These are phyloP conservation scores for Gossypium bickii DNA, from an alignment of 345 rosid genomes.

Conservation along the genomic window DNA sequence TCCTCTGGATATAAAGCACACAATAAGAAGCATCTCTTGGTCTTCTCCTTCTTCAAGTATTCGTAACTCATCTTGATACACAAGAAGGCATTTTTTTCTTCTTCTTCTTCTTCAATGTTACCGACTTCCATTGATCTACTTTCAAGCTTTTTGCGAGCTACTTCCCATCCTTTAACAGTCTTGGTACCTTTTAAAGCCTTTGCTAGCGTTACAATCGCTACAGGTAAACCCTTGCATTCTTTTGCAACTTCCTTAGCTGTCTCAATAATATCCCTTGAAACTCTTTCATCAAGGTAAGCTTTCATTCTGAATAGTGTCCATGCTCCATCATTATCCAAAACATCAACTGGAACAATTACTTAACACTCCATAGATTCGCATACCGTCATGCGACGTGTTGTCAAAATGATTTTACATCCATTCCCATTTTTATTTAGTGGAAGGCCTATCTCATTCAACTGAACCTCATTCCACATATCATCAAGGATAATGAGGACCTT, in stretches of 20 bases:
- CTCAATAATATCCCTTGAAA: neutral
- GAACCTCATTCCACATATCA: neutral
- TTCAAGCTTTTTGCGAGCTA: neutral
- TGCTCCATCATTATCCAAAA: neutral
- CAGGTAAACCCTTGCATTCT: neutral
- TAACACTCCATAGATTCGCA: neutral
- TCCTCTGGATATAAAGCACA: slow-evolving; percentile 11
- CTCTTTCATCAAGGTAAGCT: neutral
- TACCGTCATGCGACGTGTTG: neutral
- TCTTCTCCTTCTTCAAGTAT: neutral
- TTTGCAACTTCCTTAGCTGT: neutral
- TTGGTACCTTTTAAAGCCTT: neutral
- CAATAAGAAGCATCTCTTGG: neutral
- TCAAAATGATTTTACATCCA: neutral
- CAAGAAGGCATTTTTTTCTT: neutral
- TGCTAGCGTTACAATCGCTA: neutral
- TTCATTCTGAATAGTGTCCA: neutral
- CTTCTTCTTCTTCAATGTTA: neutral
- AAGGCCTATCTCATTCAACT: neutral
- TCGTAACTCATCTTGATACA: neutral
- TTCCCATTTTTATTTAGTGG: neutral
- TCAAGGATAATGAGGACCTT: neutral
- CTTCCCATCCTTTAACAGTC: neutral
- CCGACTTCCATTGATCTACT: neutral
- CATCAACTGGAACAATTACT: neutral